A percentile compares a stretch with the other conserved stretches of the same genome.
Conservation (phyloP, 768 basidiomycete genomes). For the Vishniacozyma victoriae region DNA sequence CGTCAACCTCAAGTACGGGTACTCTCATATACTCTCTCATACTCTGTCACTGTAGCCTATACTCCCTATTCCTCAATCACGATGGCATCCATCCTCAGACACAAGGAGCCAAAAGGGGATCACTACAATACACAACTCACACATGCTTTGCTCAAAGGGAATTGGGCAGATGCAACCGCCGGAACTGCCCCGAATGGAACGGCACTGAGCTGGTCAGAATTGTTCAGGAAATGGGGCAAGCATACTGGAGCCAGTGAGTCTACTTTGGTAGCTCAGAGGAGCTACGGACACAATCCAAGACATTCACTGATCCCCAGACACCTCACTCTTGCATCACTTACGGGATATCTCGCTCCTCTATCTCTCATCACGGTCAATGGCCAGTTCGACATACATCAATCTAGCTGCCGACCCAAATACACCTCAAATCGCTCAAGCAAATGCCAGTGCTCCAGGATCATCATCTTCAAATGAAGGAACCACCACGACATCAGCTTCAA, state of each 20-base stretch:
- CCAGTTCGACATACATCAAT: conserved; percentile 22
- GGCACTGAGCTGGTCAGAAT: conserved; percentile 39
- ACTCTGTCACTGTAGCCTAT: too few species aligned
- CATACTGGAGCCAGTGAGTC: conserved; percentile 45
- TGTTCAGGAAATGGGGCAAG: conserved; percentile 45
- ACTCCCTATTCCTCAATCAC: too few species aligned
- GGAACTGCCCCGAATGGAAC: conserved; percentile 37
- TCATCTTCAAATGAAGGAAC: conserved; percentile 14
- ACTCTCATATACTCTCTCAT: too few species aligned
- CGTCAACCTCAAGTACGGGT: too few species aligned
- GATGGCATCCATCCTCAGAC: neutral
- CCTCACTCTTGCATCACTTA: conserved; percentile 33
- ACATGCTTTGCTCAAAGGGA: conserved; percentile 34
- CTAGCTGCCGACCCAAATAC: too few species aligned
- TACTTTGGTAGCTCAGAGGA: neutral
- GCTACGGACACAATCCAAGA: neutral
- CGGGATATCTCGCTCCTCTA: conserved; percentile 39
- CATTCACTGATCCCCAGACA: conserved; percentile 16
- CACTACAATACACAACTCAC: conserved; percentile 37
- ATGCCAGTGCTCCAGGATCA: too few species aligned
- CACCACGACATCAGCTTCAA: conserved; percentile 11
- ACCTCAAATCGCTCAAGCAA: too few species aligned
- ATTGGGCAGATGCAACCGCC: conserved; percentile 34
- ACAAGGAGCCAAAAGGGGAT: conserved; percentile 28
- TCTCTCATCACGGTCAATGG: conserved; percentile 20